These are phyloP conservation scores for Eucommia ulmoides DNA, from an alignment of 257 asterid genomes.

Conservation along the genomic window DNA sequence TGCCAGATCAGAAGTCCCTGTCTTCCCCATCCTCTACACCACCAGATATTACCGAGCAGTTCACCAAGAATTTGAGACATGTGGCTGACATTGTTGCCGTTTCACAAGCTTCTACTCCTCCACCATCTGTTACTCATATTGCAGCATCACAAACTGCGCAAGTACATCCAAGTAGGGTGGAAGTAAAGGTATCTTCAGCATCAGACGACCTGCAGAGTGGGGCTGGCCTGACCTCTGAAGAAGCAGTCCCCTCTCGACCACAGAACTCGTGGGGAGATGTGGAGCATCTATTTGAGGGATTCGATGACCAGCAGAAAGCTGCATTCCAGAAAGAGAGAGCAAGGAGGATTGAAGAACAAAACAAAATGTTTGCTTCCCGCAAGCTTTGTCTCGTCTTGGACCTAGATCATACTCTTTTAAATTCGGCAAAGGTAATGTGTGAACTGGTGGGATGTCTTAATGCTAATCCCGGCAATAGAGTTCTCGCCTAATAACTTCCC, in stretches of 20 bases:
- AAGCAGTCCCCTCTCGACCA: slow-evolving; percentile 46
- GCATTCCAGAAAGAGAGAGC: slow-evolving; percentile 88
- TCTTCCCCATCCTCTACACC: slow-evolving; percentile 25
- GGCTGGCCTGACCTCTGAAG: slow-evolving; percentile 30
- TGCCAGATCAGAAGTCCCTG: slow-evolving; percentile 27
- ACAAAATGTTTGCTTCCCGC: slow-evolving; percentile 70
- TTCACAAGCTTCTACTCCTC: slow-evolving; percentile 40
- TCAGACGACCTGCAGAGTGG: slow-evolving; percentile 28
- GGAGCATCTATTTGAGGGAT: slow-evolving; percentile 82
- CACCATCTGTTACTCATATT: slow-evolving; percentile 25
- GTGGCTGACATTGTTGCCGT: slow-evolving; percentile 60
- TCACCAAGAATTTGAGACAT: slow-evolving; percentile 61
- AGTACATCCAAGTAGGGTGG: slow-evolving; percentile 26
- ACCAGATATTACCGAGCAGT: slow-evolving; percentile 72
- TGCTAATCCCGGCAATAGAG: not conserved
- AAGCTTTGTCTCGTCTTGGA: slow-evolving; percentile 96
- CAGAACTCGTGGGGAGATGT: slow-evolving; percentile 71
- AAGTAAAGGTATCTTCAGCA: slow-evolving; percentile 29
- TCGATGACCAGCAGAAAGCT: slow-evolving; percentile 77
- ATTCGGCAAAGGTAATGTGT: slow-evolving; percentile 99
- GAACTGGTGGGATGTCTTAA: slow-evolving; percentile 6
- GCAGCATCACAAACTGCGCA: slow-evolving; percentile 27
- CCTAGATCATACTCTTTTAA: slow-evolving; percentile 90
- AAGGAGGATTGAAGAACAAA: slow-evolving; percentile 90
- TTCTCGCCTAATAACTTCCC: not conserved